Evolutionary conservation across 2,329 filamentous ascomycete species (phyloP), one percentile per base, ranked within the genome.

Genomic region (Colletotrichum destructivum): DNA sequence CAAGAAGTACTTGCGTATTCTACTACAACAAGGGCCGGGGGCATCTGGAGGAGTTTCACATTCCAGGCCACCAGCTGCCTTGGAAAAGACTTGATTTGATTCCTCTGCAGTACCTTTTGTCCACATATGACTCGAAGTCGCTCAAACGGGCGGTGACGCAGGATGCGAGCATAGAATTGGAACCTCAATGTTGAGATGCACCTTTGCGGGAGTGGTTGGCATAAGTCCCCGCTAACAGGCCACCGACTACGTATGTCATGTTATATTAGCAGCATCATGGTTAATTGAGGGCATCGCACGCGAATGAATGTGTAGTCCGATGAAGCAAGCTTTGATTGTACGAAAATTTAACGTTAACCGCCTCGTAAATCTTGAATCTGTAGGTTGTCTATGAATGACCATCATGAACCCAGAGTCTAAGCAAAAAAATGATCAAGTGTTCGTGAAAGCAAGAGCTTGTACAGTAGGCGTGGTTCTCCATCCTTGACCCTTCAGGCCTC

Each of bases 11-110:
- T 56, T 56, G 6, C 2, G 3, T 64, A 18, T 21, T 64, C 13
- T 64, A 64, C 35, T 56, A 64, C 12, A 23, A 56, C 21, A 56
- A 65, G 40, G 62, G 44, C 44, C n/a, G 47, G 62, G 44, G 62
- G 13, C 26, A 49, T 44, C 31, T 65, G 9, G 26, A 57, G 62
- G 18, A 65, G 21, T 56, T 46, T 11, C 31, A 56, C 21, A 64
- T 56, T 49, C 12, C 18, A 9, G 13, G 52, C 44, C 42, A 65
- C 52, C 8, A 31, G 12, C 26, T 65, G 26, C 44, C 52, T n/a
- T 65, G 13, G 44, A 51, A 57, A 26, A 16, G 11, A 38, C n/a
- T 23, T 56, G 2, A 51, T 5, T 35, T 2, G 18, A 65, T 65
- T 23, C n/a, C 31, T 31, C 8, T 65, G 23, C 31, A 65, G 31